Evolutionary conservation across 2,329 filamentous ascomycete species (phyloP), one percentile per base, ranked within the genome.

Genomic region (Zarea fungicola): DNA sequence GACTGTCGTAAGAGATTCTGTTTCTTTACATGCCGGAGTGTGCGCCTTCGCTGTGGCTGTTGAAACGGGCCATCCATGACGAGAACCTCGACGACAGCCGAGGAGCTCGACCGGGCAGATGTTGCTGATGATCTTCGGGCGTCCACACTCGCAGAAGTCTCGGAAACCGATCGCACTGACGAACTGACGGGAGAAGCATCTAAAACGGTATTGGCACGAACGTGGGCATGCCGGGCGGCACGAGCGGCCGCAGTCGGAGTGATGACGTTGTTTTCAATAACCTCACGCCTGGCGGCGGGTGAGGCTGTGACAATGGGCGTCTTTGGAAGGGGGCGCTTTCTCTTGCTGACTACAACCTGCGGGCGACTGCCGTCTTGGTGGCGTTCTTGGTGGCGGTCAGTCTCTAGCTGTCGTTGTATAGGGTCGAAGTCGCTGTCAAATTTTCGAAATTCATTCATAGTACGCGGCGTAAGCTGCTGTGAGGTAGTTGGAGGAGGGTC

Each of bases 1-100:
- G 35, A 37, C 50, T 8, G 32, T 51, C 79, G 71, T 49, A 83
- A 57, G 1, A 65, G 65, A 8, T 65, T 64, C 36, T 78, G 74
- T 58, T 84, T 84, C 55, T 72, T 77, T 10, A 82, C 75, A 60
- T 85, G 81, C 5, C 82, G 75, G 51, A 85, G 62, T 7, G 80
- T 84, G 57, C 74, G 74, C 49, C 68, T 72, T 22, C 75, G 74
- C 49, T 68, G 73, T 2, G 36, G 49, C 39, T 71, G 71, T 44
- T 69, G 72, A 5, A 64, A 65, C 5, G 62, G 58, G 1, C 66
- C 65, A 35, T 80, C 75, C n/a, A 83, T 67, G 29, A 83, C 63
- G 39, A 81, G 70, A 4, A 78, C 79, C 58, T 80, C 80, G 9
- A 83, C 70, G 4, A 82, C 69, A 0, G 78, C 78, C 14, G 80